phyloP scores from a whole-genome alignment of 768 basidiomycete species.

The Dacryopinax spathularia region DNA sequence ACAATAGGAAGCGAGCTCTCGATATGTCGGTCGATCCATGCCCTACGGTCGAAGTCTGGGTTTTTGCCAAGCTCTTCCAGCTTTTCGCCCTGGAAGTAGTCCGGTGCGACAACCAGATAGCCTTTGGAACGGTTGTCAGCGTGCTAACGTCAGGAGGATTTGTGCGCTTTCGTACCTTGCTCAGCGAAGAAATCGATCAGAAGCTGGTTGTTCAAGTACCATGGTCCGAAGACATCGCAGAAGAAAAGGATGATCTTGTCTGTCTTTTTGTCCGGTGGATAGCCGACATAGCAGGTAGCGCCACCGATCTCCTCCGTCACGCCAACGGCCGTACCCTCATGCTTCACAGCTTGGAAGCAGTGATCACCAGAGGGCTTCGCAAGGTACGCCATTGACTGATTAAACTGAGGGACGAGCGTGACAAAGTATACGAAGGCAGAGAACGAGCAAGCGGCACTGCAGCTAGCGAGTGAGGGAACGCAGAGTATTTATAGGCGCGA shows the following conservation, averaged over 20 bases:
- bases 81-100: constrained; percentile 51
- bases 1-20: constrained; percentile 28
- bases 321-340: constrained; percentile 37
- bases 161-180: constrained; percentile 36
- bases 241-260: constrained; percentile 41
- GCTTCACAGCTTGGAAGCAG: constrained; percentile 40
- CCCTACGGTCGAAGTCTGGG: constrained; percentile 26
- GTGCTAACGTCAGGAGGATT: background rate
- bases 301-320: constrained; percentile 29
- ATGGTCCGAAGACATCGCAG: constrained; percentile 45
- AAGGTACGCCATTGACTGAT: constrained; percentile 13
- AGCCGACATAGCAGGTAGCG: constrained; percentile 41
- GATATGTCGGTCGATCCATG: constrained; percentile 31
- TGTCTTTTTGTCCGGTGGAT: constrained; percentile 27
- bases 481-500: too few relatives aligned
- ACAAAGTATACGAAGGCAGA: too few relatives aligned
- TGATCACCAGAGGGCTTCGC: constrained; percentile 36
- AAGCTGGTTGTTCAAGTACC: constrained; percentile 43
- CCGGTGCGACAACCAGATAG: constrained; percentile 43
- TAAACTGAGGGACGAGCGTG: background rate
- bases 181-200: constrained; percentile 52
- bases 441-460: too few relatives aligned
- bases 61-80: constrained; percentile 30
- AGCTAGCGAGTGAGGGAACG: too few relatives aligned
- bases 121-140: constrained; percentile 24